Percentiles rank a stretch among this genome's conserved stretches.
phyloP scores from a whole-genome alignment of 129 eudicot species.

The Lactuca sativa region DNA sequence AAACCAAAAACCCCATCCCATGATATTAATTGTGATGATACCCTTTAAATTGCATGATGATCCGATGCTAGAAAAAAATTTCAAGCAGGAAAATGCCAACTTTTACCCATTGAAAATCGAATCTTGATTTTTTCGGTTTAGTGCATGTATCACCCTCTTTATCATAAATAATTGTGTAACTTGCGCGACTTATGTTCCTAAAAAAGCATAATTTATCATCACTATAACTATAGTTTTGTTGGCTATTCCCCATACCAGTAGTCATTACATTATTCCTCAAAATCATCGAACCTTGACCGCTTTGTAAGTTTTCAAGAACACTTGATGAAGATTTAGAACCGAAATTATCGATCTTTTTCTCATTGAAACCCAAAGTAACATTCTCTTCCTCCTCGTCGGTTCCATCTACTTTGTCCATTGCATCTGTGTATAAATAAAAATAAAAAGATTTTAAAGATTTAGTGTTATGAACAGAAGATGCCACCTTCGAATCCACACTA shows the following conservation, averaged over 20 bases:
- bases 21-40: constrained; percentile 2
- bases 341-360: constrained; percentile 35
- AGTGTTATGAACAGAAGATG: constrained; percentile 29
- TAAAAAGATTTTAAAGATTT: constrained; percentile 54
- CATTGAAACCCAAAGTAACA: constrained; percentile 54
- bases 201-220: constrained; percentile 57
- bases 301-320: constrained; percentile 54
- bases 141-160: constrained; percentile 49
- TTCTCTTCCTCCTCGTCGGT: constrained; percentile 41
- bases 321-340: constrained; percentile 43
- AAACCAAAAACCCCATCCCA: constrained; percentile 11
- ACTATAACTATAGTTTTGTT: constrained; percentile 47
- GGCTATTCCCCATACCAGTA: constrained; percentile 71
- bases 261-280: constrained; percentile 65
- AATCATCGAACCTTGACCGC: constrained; percentile 58
- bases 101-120: constrained; percentile 8
- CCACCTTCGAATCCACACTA: constrained; percentile 27
- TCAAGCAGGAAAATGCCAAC: constrained; percentile 26
- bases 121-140: constrained; percentile 24
- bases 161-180: constrained; percentile 75
- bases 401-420: constrained; percentile 43
- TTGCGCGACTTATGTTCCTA: constrained; percentile 67
- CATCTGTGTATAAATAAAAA: constrained; percentile 42
- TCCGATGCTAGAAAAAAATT: constrained; percentile 16
- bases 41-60: constrained; percentile 18